phyloP scores from a whole-genome alignment of 768 basidiomycete genomes.

The Hydnomerulius pinastri region DNA sequence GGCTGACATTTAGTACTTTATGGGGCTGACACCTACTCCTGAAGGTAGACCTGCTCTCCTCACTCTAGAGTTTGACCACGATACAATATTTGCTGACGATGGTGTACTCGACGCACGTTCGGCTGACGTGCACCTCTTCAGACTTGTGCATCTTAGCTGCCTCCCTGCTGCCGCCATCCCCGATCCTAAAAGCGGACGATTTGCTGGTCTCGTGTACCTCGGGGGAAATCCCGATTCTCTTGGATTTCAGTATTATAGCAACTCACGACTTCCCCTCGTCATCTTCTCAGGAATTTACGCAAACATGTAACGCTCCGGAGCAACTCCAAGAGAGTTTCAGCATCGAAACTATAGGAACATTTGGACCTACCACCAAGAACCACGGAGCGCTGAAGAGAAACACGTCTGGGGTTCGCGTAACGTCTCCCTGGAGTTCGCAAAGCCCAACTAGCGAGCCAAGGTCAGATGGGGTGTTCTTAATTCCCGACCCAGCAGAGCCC shows the following conservation, averaged over 20 bases:
- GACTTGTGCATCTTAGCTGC: conserved; percentile 40
- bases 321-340: neutral
- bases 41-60: neutral
- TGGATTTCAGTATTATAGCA: conserved; percentile 28
- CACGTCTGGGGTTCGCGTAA: too few species aligned
- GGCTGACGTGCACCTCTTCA: conserved; percentile 43
- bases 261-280: conserved; percentile 7
- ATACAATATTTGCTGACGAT: conserved; percentile 12
- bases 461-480: conserved; percentile 1
- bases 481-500: neutral
- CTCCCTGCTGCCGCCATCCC: conserved; percentile 44
- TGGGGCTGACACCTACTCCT: conserved; percentile 17
- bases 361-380: conserved; percentile 1
- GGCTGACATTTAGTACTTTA: conserved; percentile 1
- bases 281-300: neutral
- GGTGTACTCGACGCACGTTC: conserved; percentile 19
- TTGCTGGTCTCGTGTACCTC: conserved; percentile 41
- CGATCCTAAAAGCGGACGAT: conserved; percentile 42
- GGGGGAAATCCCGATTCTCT: conserved; percentile 53
- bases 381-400: neutral
- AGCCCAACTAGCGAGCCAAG: conserved; percentile 3
- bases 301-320: conserved; percentile 8
- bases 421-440: too few species aligned
- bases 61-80: neutral
- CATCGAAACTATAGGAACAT: neutral